Evolutionary conservation across 805 yeast species (phyloP).

Genomic region (Starmera quercuum): DNA sequence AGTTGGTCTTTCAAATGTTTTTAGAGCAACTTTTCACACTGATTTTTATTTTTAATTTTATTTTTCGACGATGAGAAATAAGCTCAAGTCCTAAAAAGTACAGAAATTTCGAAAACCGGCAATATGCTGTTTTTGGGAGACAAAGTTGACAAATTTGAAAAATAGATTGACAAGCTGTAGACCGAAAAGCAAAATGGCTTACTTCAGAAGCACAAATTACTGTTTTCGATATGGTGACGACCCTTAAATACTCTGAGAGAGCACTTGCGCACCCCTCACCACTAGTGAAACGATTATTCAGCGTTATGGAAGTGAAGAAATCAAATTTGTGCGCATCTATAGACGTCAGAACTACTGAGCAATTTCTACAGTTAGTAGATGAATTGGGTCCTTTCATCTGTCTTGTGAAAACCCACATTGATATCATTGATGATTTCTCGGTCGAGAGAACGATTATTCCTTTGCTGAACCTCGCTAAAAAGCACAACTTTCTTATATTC

Average conservation of each 20-base stretch:
- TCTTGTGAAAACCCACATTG: conserved; percentile 90
- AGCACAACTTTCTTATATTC: conserved; percentile 84
- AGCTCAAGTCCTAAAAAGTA: too few species aligned
- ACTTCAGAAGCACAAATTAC: too few species aligned
- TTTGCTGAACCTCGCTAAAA: conserved; percentile 59
- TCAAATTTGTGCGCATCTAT: conserved; percentile 92
- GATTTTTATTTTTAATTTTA: too few species aligned
- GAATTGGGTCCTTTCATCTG: conserved; percentile 87
- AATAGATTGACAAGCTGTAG: too few species aligned
- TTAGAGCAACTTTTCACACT: too few species aligned
- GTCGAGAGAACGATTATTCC: conserved; percentile 77
- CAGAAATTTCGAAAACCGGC: too few species aligned
- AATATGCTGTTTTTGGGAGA: too few species aligned
- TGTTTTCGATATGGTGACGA: conserved; percentile 22
- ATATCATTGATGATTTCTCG: conserved; percentile 82
- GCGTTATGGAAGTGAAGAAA: conserved; percentile 69
- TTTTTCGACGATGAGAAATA: too few species aligned
- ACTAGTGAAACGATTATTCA: conserved; percentile 68
- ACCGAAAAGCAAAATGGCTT: too few species aligned
- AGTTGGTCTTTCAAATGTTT: too few species aligned
- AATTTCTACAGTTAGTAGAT: conserved; percentile 66
- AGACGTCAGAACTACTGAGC: conserved; percentile 77
- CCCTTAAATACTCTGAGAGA: conserved; percentile 52
- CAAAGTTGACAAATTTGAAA: too few species aligned
- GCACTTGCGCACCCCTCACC: conserved; percentile 68